Percentiles rank a stretch among this genome's conserved stretches.
These are phyloP conservation scores for Colletotrichum neosansevieriae DNA, from an alignment of 2,329 filamentous ascomycete species.

Conservation along the genomic window DNA sequence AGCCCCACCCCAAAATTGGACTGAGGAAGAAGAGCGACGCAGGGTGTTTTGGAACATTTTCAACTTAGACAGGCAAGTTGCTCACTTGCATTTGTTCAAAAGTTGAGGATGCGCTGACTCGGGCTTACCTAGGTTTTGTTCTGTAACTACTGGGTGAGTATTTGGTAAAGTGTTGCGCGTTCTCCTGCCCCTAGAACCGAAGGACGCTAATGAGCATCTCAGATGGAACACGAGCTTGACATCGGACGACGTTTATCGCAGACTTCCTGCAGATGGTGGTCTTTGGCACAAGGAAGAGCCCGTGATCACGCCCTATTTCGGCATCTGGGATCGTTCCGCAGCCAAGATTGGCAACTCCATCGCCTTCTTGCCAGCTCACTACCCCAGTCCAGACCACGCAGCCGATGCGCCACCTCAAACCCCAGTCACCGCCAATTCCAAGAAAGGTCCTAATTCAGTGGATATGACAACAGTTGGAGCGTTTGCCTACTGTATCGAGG, in stretches of 20 bases:
- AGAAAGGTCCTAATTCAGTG: constrained; percentile 35
- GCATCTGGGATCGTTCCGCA: constrained; percentile 57
- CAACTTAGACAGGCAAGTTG: constrained; percentile 47
- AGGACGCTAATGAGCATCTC: no score
- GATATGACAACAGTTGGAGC: constrained; percentile 56
- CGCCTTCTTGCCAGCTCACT: constrained; percentile 51
- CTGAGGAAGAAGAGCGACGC: constrained; percentile 48
- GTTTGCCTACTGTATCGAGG: constrained; percentile 61
- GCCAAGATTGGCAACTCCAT: constrained; percentile 55
- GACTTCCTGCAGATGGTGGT: constrained; percentile 53
- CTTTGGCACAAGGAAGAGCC: constrained; percentile 55
- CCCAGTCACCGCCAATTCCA: constrained; percentile 3
- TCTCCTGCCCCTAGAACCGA: no score
- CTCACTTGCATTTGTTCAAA: fast-evolving
- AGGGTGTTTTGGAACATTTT: constrained; percentile 52
- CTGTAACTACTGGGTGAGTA: constrained; percentile 43
- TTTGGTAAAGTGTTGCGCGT: no score
- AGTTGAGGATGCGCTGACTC: neutral
- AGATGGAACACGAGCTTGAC: constrained; percentile 52
- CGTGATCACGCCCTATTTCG: constrained; percentile 57
- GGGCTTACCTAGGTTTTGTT: constrained; percentile 41
- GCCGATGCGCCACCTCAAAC: constrained; percentile 38
- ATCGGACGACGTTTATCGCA: constrained; percentile 47
- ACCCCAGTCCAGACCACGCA: constrained; percentile 44
- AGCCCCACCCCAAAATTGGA: constrained; percentile 47